Evolutionary conservation across 1,139 yeast genomes (phyloP).

Genomic region (Scheffersomyces illinoinensis): DNA sequence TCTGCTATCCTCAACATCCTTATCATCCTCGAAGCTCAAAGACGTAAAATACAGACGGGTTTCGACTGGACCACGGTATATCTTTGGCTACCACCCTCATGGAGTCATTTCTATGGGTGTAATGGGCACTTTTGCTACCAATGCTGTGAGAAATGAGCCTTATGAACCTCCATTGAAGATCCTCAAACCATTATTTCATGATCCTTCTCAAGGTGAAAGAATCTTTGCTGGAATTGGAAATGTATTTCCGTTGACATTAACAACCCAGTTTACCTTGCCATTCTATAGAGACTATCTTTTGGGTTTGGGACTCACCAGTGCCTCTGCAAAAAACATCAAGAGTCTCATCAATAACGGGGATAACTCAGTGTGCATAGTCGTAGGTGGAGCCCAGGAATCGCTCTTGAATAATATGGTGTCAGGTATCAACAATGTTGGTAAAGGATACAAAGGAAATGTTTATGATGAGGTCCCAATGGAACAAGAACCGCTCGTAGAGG

Average conservation of each 20-base stretch:
- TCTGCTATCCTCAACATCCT: constrained; percentile 1
- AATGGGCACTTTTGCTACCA: constrained; percentile 82
- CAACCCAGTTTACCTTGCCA: constrained; percentile 86
- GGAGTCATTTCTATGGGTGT: constrained; percentile 95
- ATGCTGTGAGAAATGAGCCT: constrained; percentile 58
- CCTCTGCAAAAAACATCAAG: constrained; percentile 71
- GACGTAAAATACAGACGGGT: constrained; percentile 26
- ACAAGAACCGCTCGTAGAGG: constrained; percentile 2
- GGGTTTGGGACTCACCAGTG: constrained; percentile 83
- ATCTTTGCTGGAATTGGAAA: constrained; percentile 80
- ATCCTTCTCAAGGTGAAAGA: constrained; percentile 42
- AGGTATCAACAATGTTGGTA: constrained; percentile 34
- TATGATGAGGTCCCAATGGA: constrained; percentile 9
- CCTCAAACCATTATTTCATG: constrained; percentile 46
- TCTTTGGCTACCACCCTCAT: constrained; percentile 96
- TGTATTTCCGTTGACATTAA: constrained; percentile 74
- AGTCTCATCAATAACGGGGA: constrained; percentile 64
- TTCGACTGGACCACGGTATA: constrained; percentile 72
- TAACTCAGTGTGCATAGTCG: constrained; percentile 80
- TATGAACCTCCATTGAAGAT: constrained; percentile 54
- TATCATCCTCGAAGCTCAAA: constrained; percentile 3
- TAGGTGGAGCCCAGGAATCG: constrained; percentile 96
- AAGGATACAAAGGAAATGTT: constrained; percentile 55
- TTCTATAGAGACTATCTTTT: constrained; percentile 83
- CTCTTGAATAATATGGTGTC: constrained; percentile 52